These are phyloP conservation scores for Teratosphaeria gauchensis DNA, from an alignment of 2,329 filamentous ascomycete genomes.

Conservation along the genomic window DNA sequence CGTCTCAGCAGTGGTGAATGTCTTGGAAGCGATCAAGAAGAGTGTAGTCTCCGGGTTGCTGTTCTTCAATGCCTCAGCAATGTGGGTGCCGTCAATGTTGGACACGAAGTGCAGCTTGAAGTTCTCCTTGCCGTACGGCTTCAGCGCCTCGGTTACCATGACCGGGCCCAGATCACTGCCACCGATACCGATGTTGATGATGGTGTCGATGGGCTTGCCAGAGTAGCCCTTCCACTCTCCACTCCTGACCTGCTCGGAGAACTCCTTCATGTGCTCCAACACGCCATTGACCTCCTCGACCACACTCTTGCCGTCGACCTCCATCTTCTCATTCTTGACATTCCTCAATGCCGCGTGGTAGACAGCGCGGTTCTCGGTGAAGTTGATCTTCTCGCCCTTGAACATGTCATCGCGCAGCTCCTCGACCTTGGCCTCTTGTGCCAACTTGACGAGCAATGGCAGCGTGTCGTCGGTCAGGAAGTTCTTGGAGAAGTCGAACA, in stretches of 20 bases:
- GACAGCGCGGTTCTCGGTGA: constrained; percentile 91
- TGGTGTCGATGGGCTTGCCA: constrained; percentile 92
- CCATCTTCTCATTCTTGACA: constrained; percentile 66
- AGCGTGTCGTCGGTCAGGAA: constrained; percentile 90
- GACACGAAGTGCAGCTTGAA: constrained; percentile 95
- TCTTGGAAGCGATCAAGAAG: constrained; percentile 97
- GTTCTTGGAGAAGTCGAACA: constrained; percentile 99
- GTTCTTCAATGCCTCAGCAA: constrained; percentile 78
- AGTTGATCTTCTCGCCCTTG: constrained; percentile 96
- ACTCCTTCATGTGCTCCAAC: constrained; percentile 95
- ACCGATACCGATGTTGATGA: constrained; percentile 96
- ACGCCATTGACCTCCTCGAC: constrained; percentile 88
- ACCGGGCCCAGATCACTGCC: constrained; percentile 96
- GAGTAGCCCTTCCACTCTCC: constrained; percentile 96
- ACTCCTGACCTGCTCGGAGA: constrained; percentile 86
- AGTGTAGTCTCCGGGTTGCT: constrained; percentile 97
- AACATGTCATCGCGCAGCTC: constrained; percentile 97
- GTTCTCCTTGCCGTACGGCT: constrained; percentile 79
- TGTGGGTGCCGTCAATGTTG: constrained; percentile 98
- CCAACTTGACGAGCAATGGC: constrained; percentile 75
- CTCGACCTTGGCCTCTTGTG: constrained; percentile 82
- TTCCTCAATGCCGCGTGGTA: constrained; percentile 94
- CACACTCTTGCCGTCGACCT: constrained; percentile 86
- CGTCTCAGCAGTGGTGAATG: constrained; percentile 97
- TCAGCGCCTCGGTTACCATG: constrained; percentile 97